phyloP scores from a whole-genome alignment of 306 rosid genomes.

The Inga oerstediana region DNA sequence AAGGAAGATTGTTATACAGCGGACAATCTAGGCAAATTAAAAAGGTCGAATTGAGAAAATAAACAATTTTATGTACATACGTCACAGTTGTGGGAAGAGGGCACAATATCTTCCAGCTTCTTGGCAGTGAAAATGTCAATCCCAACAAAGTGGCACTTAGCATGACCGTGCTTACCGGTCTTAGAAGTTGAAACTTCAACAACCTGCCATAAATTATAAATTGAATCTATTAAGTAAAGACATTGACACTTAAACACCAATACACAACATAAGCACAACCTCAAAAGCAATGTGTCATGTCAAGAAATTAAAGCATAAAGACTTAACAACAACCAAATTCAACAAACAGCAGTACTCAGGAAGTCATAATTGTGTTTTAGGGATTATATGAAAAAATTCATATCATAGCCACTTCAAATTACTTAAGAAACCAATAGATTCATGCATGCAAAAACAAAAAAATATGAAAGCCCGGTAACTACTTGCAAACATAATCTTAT shows the following conservation, averaged over 20 bases:
- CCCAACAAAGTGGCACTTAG: conserved; percentile 75
- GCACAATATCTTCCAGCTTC: conserved; percentile 78
- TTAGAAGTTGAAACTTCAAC: conserved; percentile 63
- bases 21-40: neutral
- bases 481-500: neutral
- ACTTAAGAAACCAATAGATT: neutral
- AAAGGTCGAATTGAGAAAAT: neutral
- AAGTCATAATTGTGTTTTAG: neutral
- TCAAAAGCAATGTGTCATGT: neutral
- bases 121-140: conserved; percentile 62
- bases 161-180: conserved; percentile 63
- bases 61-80: conserved; percentile 45
- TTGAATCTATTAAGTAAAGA: neutral
- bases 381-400: neutral
- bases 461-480: neutral
- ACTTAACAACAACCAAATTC: neutral
- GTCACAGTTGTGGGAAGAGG: conserved; percentile 83
- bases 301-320: neutral
- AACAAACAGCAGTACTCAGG: neutral
- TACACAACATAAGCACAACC: neutral
- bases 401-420: neutral
- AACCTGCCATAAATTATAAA: conserved; percentile 36
- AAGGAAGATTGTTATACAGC: neutral
- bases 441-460: neutral
- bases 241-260: conserved; percentile 2